Percentiles rank a stretch among this genome's conserved stretches.
These are phyloP conservation scores for Aspergillus neotritici DNA, from an alignment of 2,329 filamentous ascomycete genomes.

Conservation along the genomic window DNA sequence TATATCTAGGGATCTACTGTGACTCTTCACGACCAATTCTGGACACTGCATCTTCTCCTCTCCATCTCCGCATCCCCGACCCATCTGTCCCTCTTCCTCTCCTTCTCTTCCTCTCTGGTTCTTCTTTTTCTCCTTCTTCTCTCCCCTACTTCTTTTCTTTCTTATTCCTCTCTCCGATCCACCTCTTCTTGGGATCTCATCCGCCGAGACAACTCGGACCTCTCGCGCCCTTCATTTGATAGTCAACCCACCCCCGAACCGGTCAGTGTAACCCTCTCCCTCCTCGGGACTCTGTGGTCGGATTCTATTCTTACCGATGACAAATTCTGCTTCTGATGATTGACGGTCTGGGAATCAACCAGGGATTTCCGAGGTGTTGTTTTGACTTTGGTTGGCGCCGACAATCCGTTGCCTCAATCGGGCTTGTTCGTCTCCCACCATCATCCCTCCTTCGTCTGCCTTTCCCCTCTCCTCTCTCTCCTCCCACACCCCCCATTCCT, in stretches of 20 bases:
- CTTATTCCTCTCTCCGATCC: background rate
- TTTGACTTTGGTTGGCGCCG: conserved; percentile 9
- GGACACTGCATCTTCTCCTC: background rate
- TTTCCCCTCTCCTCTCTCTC: conserved; percentile 4
- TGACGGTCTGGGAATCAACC: too few species aligned
- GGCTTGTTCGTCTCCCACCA: conserved; percentile 6
- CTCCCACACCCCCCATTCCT: conserved; percentile 8
- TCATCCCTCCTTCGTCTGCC: conserved; percentile 6
- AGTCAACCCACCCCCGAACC: too few species aligned
- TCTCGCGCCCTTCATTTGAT: conserved; percentile 4
- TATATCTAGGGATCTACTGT: too few species aligned
- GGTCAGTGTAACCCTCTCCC: too few species aligned
- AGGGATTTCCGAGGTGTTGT: too few species aligned
- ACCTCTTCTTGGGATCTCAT: conserved; percentile 1
- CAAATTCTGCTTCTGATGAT: too few species aligned
- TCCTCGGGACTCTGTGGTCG: too few species aligned
- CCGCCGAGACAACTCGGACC: too few species aligned
- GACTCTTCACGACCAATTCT: background rate
- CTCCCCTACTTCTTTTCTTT: background rate
- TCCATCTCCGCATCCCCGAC: background rate
- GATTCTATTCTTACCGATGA: too few species aligned
- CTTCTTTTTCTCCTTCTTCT: conserved; percentile 2
- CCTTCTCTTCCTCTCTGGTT: background rate
- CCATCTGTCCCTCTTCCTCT: conserved; percentile 1
- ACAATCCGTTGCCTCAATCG: conserved; percentile 14